Conservation (phyloP, 257 asterid genomes). For the Solanum sejunctum region DNA sequence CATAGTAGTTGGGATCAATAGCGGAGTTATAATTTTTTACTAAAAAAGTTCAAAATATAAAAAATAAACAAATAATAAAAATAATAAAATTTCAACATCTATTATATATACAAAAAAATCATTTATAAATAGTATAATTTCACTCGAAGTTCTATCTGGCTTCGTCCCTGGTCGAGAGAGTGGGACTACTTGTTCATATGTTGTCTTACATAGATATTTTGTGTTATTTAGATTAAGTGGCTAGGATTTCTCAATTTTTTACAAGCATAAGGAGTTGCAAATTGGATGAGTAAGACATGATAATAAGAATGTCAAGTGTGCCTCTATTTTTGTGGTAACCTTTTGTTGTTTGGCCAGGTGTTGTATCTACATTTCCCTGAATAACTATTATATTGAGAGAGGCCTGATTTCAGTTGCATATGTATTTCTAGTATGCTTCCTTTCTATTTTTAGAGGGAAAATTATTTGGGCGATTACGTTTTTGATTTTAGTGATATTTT, state of each 20-base stretch:
- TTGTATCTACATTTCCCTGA: not conserved
- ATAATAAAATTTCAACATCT: not conserved
- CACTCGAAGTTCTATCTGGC: not conserved
- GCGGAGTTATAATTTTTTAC: not conserved
- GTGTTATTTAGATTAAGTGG: not conserved
- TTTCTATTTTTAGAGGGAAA: not conserved
- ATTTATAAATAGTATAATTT: not conserved
- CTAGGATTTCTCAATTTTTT: not conserved
- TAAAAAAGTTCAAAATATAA: not conserved
- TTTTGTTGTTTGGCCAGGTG: not conserved
- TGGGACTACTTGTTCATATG: not conserved
- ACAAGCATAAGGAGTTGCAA: not conserved
- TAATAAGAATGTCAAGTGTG: not conserved
- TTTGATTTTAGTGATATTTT: too few species aligned
- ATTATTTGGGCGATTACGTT: too few species aligned
- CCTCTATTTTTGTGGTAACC: not conserved
- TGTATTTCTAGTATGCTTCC: not conserved
- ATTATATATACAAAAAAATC: not conserved
- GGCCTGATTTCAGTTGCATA: not conserved
- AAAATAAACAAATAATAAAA: not conserved
- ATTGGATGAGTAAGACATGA: not conserved
- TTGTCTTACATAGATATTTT: not conserved
- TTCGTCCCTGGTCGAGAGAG: not conserved
- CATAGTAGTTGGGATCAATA: not conserved
- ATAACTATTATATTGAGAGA: not conserved